Evolutionary conservation across 2,329 filamentous ascomycete species (phyloP).

Genomic region (Fusarium sp.): DNA sequence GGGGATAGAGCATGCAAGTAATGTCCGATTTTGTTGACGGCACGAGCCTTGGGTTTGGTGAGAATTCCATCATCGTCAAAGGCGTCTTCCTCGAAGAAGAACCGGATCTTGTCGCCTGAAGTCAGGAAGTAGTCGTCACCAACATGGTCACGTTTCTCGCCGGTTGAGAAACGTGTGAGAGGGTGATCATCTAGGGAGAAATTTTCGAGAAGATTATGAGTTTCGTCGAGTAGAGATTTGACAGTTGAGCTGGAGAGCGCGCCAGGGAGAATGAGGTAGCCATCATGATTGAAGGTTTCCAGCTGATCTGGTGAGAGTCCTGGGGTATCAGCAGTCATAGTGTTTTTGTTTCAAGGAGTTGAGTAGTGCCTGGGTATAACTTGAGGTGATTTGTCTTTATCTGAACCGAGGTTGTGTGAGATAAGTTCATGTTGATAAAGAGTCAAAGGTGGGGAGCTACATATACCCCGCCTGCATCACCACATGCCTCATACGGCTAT

Average conservation of each 20-base stretch:
- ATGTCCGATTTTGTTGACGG: constrained; percentile 92
- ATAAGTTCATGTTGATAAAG: constrained; percentile 17
- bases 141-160: constrained; percentile 78
- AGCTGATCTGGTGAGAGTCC: constrained; percentile 79
- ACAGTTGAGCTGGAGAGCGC: constrained; percentile 76
- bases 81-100: constrained; percentile 97
- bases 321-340: constrained; percentile 28
- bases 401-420: constrained; percentile 18
- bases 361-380: neutral
- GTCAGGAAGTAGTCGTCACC: constrained; percentile 94
- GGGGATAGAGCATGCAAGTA: constrained; percentile 75
- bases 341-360: neutral
- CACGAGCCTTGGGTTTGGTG: constrained; percentile 79
- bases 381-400: neutral
- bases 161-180: constrained; percentile 93
- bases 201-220: constrained; percentile 74
- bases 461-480: constrained; percentile 35
- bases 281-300: constrained; percentile 78
- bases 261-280: constrained; percentile 87
- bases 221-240: constrained; percentile 75
- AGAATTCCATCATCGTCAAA: constrained; percentile 74
- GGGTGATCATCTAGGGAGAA: constrained; percentile 88
- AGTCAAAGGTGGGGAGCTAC: constrained; percentile 26
- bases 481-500: constrained; percentile 11
- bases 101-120: constrained; percentile 90